Conservation (phyloP, 805 yeast species). For the Nakazawaea wyomingensis region DNA sequence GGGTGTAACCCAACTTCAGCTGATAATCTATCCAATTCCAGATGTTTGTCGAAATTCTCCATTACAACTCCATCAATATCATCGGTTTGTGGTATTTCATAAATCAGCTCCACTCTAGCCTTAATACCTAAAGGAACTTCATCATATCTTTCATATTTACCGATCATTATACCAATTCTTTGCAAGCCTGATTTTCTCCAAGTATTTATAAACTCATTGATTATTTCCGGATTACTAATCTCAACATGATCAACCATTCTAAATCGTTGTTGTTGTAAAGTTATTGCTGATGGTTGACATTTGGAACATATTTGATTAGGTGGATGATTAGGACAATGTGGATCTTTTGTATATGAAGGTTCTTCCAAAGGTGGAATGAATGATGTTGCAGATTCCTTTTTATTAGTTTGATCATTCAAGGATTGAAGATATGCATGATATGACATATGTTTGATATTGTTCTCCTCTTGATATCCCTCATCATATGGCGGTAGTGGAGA, state of each 20-base stretch:
- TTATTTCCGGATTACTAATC: slow-evolving; percentile 65
- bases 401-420: slow-evolving; percentile 61
- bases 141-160: slow-evolving; percentile 71
- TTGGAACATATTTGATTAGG: slow-evolving; percentile 93
- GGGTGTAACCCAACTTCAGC: slow-evolving; percentile 54
- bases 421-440: slow-evolving; percentile 80
- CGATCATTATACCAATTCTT: slow-evolving; percentile 81
- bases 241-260: slow-evolving; percentile 98
- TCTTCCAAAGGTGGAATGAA: slow-evolving; percentile 78
- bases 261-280: slow-evolving; percentile 82
- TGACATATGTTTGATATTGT: slow-evolving; percentile 82
- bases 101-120: slow-evolving; percentile 89
- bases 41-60: slow-evolving; percentile 33
- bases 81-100: slow-evolving; percentile 86
- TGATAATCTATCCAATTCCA: slow-evolving; percentile 46
- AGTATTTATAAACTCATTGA: slow-evolving; percentile 79
- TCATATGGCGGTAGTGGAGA: slow-evolving; percentile 97
- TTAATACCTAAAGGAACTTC: slow-evolving; percentile 89
- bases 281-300: slow-evolving; percentile 95
- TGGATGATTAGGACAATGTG: slow-evolving; percentile 76
- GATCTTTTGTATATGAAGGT: slow-evolving; percentile 60
- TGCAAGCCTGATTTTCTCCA: slow-evolving; percentile 92
- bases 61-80: slow-evolving; percentile 80
- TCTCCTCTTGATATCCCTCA: slow-evolving; percentile 61
- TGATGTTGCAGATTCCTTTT: slow-evolving; percentile 51